Evolutionary conservation across 257 asterid species (phyloP).

Genomic region (Rhazya stricta): DNA sequence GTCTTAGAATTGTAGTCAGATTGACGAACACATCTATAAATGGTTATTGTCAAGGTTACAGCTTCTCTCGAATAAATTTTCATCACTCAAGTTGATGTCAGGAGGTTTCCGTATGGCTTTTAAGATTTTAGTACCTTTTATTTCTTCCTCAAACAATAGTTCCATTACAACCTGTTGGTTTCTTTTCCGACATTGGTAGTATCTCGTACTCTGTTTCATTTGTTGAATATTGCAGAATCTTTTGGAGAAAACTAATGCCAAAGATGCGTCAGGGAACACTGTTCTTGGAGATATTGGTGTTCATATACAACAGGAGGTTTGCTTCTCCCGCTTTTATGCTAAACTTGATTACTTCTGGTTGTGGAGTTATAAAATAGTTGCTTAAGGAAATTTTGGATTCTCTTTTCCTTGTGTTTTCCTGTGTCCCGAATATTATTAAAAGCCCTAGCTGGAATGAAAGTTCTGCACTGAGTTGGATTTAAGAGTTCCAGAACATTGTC

Average conservation of each 20-base stretch:
- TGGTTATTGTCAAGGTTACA: neutral
- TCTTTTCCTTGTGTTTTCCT: neutral
- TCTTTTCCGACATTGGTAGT: neutral
- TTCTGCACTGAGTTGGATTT: neutral
- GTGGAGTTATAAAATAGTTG: neutral
- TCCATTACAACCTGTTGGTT: neutral
- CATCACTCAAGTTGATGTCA: neutral
- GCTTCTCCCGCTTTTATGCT: slow-evolving; percentile 15
- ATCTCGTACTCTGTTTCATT: neutral
- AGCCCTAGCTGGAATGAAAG: neutral
- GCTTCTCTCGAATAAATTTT: neutral
- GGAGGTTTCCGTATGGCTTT: neutral
- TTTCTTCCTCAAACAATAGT: neutral
- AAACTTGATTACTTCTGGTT: neutral
- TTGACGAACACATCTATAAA: neutral
- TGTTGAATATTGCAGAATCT: slow-evolving; percentile 48
- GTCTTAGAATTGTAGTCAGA: neutral
- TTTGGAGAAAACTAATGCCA: slow-evolving; percentile 70
- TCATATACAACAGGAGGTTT: slow-evolving; percentile 82
- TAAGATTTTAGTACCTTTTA: neutral
- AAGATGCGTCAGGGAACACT: slow-evolving; percentile 83
- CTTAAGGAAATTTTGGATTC: neutral
- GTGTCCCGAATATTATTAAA: neutral
- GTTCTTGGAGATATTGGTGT: slow-evolving; percentile 86
- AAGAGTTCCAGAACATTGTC: neutral